Base-by-base conservation (phyloP, 306 rosid species). In the Trichosanthes cucumerina region DNA sequence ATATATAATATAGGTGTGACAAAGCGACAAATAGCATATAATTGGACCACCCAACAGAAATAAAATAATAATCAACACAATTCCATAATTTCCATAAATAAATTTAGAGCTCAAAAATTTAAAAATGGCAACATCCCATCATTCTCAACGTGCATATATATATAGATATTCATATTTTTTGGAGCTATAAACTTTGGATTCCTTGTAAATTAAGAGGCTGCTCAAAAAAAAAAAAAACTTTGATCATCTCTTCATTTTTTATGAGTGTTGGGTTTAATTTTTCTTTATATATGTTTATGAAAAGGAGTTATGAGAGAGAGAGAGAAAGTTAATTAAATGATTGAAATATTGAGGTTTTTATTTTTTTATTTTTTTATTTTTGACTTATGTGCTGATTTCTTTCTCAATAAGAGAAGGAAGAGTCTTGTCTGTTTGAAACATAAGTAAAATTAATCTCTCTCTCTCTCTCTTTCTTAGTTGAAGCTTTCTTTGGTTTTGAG, bases 351-450 rank as follows among this genome's bases (percentile, higher is more conserved):
- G 77, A 79, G 73, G 86, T 78, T 83, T 78, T 78, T 81, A 85
- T 79, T 88, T 44, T 44, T 11, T 10, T 5, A 38, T 44, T 47
- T 57, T 23, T 59, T 11, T 90, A 0, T 56, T 62, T 31, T 90
- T 92, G 97, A 90, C 96, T 89, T 86, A 0, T 87, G 84, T 81
- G 77, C 6, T 72, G 19, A 78, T 26, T 80, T 84, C 76, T 81
- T 81, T 84, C 88, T 83, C 76, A 77, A 44, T 78, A 63, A 47
- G 54, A 66, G 50, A 66, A 10, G 74, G 28, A 38, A 66, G 31
- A n/a, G 73, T 36, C 49, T 38, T 65, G 73, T 36, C 47, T 65
- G 13, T 65, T 66, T 19, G 74, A 66, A 38, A 66, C 74, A 16
- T 18, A 31, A 64, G 24, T 34, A 18, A 64, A 26, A 38, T 19